Percentiles rank a stretch among this genome's conserved stretches.
These are phyloP conservation scores for Rosa persica DNA, from an alignment of 306 rosid species.

Conservation along the genomic window DNA sequence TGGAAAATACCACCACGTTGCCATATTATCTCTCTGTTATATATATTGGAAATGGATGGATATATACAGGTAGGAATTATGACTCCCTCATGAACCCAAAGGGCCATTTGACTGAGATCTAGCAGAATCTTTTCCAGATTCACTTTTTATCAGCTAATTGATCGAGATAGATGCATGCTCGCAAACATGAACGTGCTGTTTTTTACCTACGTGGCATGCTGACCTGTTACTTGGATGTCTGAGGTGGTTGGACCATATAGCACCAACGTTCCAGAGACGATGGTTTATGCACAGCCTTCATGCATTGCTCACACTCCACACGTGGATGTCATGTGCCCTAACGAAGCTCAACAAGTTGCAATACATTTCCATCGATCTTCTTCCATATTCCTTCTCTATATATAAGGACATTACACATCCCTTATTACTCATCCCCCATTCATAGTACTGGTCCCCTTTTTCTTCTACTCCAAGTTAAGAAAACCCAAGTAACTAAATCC, in stretches of 20 bases:
- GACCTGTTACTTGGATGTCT: constrained; percentile 21
- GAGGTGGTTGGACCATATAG: constrained; percentile 18
- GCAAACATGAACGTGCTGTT: neutral
- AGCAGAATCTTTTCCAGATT: neutral
- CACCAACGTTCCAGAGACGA: neutral
- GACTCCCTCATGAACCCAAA: constrained; percentile 13
- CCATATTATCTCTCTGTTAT: neutral
- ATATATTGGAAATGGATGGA: neutral
- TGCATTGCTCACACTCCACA: constrained; percentile 32
- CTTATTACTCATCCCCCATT: neutral
- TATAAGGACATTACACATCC: neutral
- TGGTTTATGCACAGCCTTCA: neutral
- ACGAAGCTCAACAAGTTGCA: neutral
- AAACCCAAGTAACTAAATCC: neutral
- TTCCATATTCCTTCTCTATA: constrained; percentile 1
- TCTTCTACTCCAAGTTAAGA: neutral
- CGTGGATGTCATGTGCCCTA: constrained; percentile 27
- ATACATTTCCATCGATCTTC: neutral
- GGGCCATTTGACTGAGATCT: neutral
- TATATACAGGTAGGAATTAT: neutral
- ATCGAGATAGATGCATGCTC: neutral
- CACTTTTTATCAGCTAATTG: neutral
- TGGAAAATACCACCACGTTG: neutral
- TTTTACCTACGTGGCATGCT: neutral
- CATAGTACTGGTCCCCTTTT: neutral